Conservation (phyloP, 495 filamentous ascomycete genomes). For the Xylaria longipes region DNA sequence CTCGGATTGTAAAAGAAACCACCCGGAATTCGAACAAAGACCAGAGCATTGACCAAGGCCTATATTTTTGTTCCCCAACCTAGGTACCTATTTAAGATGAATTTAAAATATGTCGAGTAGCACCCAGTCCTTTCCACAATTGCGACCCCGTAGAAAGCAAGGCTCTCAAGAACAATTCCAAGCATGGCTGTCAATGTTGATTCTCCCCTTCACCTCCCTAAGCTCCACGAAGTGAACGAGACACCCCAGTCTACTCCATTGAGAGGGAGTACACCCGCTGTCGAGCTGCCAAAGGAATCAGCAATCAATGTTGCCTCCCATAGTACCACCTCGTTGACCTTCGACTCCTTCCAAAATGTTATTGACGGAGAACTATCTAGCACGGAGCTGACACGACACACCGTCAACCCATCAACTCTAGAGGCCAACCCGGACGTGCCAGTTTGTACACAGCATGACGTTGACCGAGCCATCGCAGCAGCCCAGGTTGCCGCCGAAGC, state of each 20-base stretch:
- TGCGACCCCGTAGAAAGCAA: neutral
- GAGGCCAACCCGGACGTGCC: conserved; percentile 18
- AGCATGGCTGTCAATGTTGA: conserved; percentile 4
- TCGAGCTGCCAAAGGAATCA: neutral
- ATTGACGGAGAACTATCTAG: conserved; percentile 10
- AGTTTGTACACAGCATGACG: conserved; percentile 1
- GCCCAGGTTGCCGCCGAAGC: neutral
- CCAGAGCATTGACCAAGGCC: neutral
- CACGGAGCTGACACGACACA: conserved; percentile 11
- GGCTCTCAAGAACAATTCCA: neutral
- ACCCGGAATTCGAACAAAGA: neutral
- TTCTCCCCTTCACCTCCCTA: neutral
- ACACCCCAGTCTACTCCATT: neutral
- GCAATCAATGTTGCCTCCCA: neutral
- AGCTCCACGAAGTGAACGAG: neutral
- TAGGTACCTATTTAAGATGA: neutral
- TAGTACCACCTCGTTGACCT: neutral
- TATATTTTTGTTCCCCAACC: neutral
- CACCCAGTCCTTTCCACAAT: neutral
- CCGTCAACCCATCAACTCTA: conserved; percentile 15
- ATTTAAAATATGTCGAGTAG: neutral
- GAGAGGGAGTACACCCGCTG: neutral
- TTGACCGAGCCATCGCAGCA: conserved; percentile 6
- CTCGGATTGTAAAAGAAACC: neutral
- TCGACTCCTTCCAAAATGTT: conserved; percentile 20